These are phyloP conservation scores for Blastobotrys peoriensis DNA, from an alignment of 805 yeast species.

Conservation along the genomic window DNA sequence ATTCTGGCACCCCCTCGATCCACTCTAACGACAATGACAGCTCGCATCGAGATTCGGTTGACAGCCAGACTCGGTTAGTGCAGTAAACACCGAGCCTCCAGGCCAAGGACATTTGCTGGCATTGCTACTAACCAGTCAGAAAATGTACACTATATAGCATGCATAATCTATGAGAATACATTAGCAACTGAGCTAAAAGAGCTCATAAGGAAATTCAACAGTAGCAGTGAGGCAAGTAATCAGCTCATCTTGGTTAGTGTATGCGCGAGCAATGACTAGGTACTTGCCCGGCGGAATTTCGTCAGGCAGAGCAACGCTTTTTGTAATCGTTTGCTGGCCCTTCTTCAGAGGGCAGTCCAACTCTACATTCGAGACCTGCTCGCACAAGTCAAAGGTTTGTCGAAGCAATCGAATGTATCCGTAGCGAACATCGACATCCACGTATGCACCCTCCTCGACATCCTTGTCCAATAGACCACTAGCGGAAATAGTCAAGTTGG, in stretches of 20 bases:
- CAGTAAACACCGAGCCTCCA: too few relatives aligned
- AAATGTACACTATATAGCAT: too few relatives aligned
- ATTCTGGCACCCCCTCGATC: conserved; percentile 5
- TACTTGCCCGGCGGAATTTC: conserved; percentile 97
- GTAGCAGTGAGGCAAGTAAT: conserved; percentile 68
- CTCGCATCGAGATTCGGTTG: conserved; percentile 3
- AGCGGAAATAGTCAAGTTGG: conserved; percentile 73
- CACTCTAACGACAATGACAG: not conserved
- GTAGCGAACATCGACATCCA: conserved; percentile 86
- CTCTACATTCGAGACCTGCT: conserved; percentile 75
- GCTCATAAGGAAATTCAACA: conserved; percentile 34
- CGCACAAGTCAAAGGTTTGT: conserved; percentile 91
- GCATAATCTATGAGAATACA: not conserved
- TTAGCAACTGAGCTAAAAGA: not conserved
- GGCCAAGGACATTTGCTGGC: too few relatives aligned
- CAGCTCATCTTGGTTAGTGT: conserved; percentile 71
- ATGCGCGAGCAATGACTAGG: conserved; percentile 82
- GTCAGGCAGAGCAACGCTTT: conserved; percentile 75
- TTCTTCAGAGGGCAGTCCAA: conserved; percentile 73
- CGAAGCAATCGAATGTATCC: conserved; percentile 86
- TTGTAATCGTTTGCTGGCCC: conserved; percentile 62
- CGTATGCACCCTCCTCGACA: conserved; percentile 82
- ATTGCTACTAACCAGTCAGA: too few relatives aligned
- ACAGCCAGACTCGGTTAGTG: conserved; percentile 10
- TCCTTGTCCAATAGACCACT: conserved; percentile 51